Base-by-base conservation (phyloP, 306 rosid genomes). In the Boehmeria nivea region DNA sequence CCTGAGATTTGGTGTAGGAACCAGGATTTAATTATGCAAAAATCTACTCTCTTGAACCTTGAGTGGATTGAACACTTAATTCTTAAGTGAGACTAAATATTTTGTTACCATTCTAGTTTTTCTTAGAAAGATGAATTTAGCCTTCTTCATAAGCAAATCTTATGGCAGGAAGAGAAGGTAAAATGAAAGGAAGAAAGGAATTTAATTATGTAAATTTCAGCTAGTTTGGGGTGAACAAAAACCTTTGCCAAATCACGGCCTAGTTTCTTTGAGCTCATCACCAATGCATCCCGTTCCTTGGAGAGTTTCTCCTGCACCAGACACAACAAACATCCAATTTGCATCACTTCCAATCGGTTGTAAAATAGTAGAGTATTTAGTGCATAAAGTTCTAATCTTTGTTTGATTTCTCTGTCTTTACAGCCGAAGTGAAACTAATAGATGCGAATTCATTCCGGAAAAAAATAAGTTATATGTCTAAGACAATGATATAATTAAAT, bases 161-260 rank as follows among this genome's bases (percentile, higher is more conserved):
- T 4, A 6, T 45, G 0, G 51, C 18, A 50, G 37, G 34, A 26
- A 11, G 1, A 24, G 3, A 47, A 47, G 6, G 22, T 5, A 2
- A n/a, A 3, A 14, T 4, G 21, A 10, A 45, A 10, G 14, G 28
- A 12, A 14, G 19, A 12, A 22, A 50, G 17, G 14, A 21, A 12
- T 16, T 37, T n/a, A 3, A 53, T 13, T 64, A 36, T 12, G 45
- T 24, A 56, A 21, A 31, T 25, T 10, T 28, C 14, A 17, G 39
- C 6, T 10, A 40, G 4, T 60, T 42, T 20, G 15, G 6, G 5
- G 11, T 3, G 38, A 44, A 39, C 12, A 66, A 46, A 43, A 54
- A 89, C 97, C 89, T 85, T 89, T 16, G 95, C 81, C 71, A 83
- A 77, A 66, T 89, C 97, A 47, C 95, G 87, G 67, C 87, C 75